Base-by-base conservation (phyloP, 192 early-diverging fungal species). In the Podila minutissima region DNA sequence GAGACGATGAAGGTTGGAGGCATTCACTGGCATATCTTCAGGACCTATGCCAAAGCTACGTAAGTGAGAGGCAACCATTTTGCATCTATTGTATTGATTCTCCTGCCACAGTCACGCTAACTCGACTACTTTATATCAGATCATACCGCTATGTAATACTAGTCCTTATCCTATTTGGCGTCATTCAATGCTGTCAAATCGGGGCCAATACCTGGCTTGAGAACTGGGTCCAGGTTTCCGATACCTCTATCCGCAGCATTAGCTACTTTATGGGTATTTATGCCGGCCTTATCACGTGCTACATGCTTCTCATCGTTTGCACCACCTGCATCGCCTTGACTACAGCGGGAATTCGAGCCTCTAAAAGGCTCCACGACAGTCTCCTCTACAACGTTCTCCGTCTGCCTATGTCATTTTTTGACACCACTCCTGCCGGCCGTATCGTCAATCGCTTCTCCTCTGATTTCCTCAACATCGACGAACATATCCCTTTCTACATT, bases 1-100 rank as follows among this genome's bases (percentile, higher is more conserved):
- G 97, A 99, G 85, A 89, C 91, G 64, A 92, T 88, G 64, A 91
- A 91, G 12, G 88, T 91, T 69, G 97, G 97, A 32, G 86, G 83
- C 28, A 94, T 97, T 22, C 85, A 89, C 46, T 92, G 89, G 89
- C 57, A 72, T 20, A 94, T 95, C 0, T 99, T 97, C 81, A 70
- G 71, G 33, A 86, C 88, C 4, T 99, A 99, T 75, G 87, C 91
- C 24, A 86, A 91, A 58, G 90, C 94, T 0, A 66, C 73, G 59
- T 73, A 59, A 66, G 63, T 66, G 13, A 35, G 2, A n/a, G 1
- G 93, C 8, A 88, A 91, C 66, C 85, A 91, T 33, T 87, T 92
- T 64, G 93, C 95, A 67, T 86, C 85, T 66, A 93, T 24, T 60
- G 29, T 32, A 95, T 82, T 85, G 92, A 41, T 78, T 91, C 8